Evolutionary conservation across 306 rosid genomes (phyloP).

Genomic region (Arachis hypogaea): DNA sequence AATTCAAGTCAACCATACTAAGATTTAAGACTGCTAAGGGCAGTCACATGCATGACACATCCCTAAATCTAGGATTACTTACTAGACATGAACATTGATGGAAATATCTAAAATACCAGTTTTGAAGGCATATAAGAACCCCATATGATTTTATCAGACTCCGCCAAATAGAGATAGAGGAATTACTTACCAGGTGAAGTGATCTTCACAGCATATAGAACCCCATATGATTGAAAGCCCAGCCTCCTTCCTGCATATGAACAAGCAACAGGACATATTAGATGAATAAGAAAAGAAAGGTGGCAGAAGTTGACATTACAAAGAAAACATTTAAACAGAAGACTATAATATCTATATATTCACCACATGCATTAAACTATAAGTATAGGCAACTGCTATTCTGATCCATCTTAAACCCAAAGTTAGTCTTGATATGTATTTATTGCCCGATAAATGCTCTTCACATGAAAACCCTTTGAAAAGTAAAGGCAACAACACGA

Average conservation of each 20-base stretch:
- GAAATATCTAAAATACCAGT: constrained; percentile 2
- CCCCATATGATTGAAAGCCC: constrained; percentile 75
- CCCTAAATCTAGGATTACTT: constrained; percentile 9
- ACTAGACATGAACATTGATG: not conserved
- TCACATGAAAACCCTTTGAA: not conserved
- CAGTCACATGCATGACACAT: not conserved
- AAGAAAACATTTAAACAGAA: constrained; percentile 16
- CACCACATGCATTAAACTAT: constrained; percentile 21
- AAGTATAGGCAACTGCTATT: constrained; percentile 15
- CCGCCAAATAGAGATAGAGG: constrained; percentile 3
- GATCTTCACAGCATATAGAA: constrained; percentile 91
- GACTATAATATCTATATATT: not conserved
- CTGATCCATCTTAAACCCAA: constrained; percentile 12
- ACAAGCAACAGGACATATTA: constrained; percentile 16
- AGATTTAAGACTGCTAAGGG: not conserved
- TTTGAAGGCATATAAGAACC: constrained; percentile 3
- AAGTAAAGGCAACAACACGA: not conserved
- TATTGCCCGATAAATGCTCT: constrained; percentile 1
- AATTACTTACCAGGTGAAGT: constrained; percentile 63
- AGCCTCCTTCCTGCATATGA: constrained; percentile 66
- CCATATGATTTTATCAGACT: constrained; percentile 12
- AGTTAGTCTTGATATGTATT: not conserved
- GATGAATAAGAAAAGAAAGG: constrained; percentile 7
- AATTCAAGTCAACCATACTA: not conserved
- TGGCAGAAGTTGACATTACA: constrained; percentile 8